Conservation (phyloP, 2,329 filamentous ascomycete species). For the Daldinia sp. region DNA sequence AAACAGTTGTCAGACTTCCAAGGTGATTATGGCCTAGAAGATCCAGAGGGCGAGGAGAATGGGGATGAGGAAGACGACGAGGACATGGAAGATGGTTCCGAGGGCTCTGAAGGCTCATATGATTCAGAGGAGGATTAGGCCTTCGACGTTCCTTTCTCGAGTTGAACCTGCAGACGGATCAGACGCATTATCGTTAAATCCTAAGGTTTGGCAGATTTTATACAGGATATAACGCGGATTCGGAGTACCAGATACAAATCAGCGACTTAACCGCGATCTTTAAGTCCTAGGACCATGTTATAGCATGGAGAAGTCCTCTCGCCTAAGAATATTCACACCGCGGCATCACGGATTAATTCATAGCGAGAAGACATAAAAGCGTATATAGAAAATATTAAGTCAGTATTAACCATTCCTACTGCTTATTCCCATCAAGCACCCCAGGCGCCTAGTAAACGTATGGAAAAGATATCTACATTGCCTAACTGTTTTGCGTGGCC, state of each 20-base stretch:
- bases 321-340: neutral
- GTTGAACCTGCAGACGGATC: neutral
- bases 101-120: conserved; percentile 37
- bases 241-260: conserved; percentile 25
- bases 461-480: neutral
- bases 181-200: conserved; percentile 1
- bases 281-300: neutral
- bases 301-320: neutral
- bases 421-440: too few species aligned
- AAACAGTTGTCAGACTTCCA: conserved; percentile 83
- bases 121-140: conserved; percentile 42
- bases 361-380: neutral
- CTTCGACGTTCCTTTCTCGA: neutral
- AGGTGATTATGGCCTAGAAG: conserved; percentile 87
- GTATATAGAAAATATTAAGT: neutral
- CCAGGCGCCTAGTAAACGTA: neutral
- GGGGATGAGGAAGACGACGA: conserved; percentile 29
- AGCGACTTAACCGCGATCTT: neutral
- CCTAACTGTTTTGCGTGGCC: neutral
- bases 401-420: neutral
- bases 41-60: conserved; percentile 67
- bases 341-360: neutral
- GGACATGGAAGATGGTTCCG: conserved; percentile 19
- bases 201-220: neutral
- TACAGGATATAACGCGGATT: conserved; percentile 27